A percentile compares a stretch with the other conserved stretches of the same genome.
phyloP scores from a whole-genome alignment of 2,329 filamentous ascomycete species.

The Penicillium sp. region DNA sequence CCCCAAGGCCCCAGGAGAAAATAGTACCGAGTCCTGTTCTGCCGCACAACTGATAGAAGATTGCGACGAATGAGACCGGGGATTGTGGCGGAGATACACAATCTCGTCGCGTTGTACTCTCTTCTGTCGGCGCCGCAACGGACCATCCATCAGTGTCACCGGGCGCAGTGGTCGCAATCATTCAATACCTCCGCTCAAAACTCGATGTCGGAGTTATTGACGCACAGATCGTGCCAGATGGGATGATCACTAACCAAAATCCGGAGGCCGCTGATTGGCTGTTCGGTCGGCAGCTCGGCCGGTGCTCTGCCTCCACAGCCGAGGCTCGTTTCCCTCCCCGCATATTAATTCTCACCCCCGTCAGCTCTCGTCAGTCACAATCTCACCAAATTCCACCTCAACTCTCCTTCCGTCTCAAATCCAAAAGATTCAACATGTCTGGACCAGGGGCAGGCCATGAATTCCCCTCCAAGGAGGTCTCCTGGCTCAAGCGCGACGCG shows the following conservation, averaged over 20 bases:
- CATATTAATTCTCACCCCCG: background rate
- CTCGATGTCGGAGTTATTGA: no score
- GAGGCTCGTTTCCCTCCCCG: background rate
- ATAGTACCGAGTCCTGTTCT: no score
- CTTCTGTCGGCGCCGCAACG: background rate
- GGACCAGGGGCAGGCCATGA: slow-evolving; percentile 72
- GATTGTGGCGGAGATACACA: slow-evolving; percentile 7
- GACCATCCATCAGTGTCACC: slow-evolving; percentile 15
- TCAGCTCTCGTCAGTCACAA: background rate
- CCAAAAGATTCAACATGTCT: slow-evolving; percentile 40
- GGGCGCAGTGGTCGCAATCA: slow-evolving; percentile 12
- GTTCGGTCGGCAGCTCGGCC: background rate
- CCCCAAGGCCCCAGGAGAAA: no score
- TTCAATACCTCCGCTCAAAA: no score
- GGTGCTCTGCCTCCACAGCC: background rate
- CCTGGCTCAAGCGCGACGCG: slow-evolving; percentile 86
- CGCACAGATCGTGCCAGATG: no score
- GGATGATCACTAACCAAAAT: no score
- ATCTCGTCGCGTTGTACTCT: background rate
- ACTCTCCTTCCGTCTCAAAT: background rate
- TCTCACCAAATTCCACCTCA: background rate
- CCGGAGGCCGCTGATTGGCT: no score
- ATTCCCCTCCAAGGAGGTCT: slow-evolving; percentile 75
- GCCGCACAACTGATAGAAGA: no score
- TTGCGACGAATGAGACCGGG: slow-evolving; percentile 3